Conservation (phyloP, 2,329 filamentous ascomycete genomes). For the Monascus ruber region DNA sequence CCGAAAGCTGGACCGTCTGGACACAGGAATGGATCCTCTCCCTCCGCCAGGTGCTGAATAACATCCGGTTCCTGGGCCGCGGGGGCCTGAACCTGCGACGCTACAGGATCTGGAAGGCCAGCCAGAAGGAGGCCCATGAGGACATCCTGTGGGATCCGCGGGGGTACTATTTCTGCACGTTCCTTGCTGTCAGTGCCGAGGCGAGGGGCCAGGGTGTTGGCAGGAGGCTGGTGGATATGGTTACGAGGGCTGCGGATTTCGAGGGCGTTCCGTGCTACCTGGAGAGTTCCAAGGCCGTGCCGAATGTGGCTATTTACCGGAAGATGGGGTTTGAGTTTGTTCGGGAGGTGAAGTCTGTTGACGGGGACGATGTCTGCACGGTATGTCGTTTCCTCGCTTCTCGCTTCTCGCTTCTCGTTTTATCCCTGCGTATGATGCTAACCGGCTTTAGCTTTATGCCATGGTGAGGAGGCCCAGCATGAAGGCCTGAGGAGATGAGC, state of each 20-base stretch:
- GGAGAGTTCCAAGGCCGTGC: slow-evolving; percentile 56
- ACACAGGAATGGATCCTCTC: slow-evolving; percentile 50
- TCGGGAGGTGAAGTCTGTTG: slow-evolving; percentile 56
- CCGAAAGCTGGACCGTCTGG: slow-evolving; percentile 49
- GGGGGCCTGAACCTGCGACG: slow-evolving; percentile 47
- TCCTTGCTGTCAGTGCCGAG: slow-evolving; percentile 56
- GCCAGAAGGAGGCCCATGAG: slow-evolving; percentile 50
- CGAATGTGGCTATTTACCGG: slow-evolving; percentile 61
- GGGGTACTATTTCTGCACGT: slow-evolving; percentile 68
- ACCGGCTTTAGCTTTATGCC: neutral
- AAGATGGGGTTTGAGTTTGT: slow-evolving; percentile 56
- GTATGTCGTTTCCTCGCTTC: slow-evolving; percentile 17
- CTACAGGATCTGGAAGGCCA: slow-evolving; percentile 52
- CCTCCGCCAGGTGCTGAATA: slow-evolving; percentile 51
- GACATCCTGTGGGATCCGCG: slow-evolving; percentile 53
- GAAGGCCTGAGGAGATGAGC: neutral
- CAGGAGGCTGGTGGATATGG: slow-evolving; percentile 50
- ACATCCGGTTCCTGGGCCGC: slow-evolving; percentile 47
- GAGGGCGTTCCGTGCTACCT: slow-evolving; percentile 58
- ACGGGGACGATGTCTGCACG: slow-evolving; percentile 46
- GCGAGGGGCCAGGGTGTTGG: slow-evolving; percentile 58
- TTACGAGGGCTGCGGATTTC: slow-evolving; percentile 51
- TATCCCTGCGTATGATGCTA: neutral
- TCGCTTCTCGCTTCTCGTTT: neutral
- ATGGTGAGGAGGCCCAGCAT: neutral